phyloP scores from a whole-genome alignment of 2,329 filamentous ascomycete species.

The Cadophora malorum region DNA sequence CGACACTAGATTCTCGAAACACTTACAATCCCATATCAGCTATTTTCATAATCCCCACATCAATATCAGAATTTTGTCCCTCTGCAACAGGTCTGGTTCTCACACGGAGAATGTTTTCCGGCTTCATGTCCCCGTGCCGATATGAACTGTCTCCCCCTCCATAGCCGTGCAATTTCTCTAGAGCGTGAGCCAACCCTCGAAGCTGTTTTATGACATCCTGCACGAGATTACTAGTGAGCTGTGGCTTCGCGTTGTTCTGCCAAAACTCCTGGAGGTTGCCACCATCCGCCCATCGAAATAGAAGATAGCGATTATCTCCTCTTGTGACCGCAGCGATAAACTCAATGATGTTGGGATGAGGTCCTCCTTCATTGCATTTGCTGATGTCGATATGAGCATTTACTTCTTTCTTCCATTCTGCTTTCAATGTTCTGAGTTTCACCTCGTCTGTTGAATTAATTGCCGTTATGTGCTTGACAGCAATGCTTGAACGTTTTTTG shows the following conservation, averaged over 20 bases:
- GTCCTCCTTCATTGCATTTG: not conserved
- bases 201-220: conserved; percentile 2
- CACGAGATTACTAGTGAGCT: not conserved
- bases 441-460: not conserved
- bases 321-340: not conserved
- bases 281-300: conserved; percentile 10
- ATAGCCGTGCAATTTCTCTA: not conserved
- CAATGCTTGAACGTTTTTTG: not conserved
- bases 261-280: conserved; percentile 1
- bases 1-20: no score
- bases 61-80: not conserved
- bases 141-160: not conserved
- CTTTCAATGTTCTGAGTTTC: not conserved
- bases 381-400: conserved; percentile 2
- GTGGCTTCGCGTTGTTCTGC: not conserved
- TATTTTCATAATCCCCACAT: not conserved
- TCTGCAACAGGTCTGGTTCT: not conserved
- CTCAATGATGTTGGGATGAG: conserved; percentile 3
- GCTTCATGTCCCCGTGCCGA: conserved; percentile 3
- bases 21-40: not conserved
- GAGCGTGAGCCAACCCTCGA: not conserved
- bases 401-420: not conserved
- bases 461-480: not conserved
- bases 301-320: not conserved
- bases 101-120: conserved; percentile 2